Conservation (phyloP, 2,329 filamentous ascomycete species). For the Fusarium sacchari region DNA sequence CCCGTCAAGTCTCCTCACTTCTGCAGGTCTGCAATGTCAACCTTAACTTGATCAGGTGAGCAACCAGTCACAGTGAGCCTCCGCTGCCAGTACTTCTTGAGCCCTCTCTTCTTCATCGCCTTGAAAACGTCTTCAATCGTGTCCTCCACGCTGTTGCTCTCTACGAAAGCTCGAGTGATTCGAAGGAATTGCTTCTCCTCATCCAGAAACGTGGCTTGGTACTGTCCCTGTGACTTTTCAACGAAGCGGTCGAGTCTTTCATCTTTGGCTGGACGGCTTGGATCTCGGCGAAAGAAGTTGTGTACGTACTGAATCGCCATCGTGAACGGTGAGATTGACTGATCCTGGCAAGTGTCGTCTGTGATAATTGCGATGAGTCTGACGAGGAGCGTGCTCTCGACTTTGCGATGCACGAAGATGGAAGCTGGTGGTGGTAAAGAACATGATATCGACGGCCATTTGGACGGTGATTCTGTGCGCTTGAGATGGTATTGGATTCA, state of each 20-base stretch:
- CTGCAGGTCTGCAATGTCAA: background rate
- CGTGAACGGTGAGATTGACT: too few species aligned
- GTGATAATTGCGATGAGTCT: background rate
- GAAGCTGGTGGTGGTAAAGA: background rate
- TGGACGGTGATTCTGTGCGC: too few species aligned
- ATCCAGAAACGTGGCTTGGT: background rate
- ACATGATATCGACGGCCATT: fast-evolving
- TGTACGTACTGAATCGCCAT: background rate
- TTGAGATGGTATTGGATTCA: fast-evolving
- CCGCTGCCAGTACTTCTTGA: background rate
- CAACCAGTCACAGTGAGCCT: background rate
- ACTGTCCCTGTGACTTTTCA: background rate
- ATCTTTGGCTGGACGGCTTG: background rate
- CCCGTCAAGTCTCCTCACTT: background rate
- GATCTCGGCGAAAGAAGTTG: background rate
- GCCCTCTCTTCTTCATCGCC: background rate
- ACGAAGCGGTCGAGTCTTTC: background rate
- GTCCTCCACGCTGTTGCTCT: background rate
- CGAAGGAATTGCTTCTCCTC: background rate
- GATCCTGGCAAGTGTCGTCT: fast-evolving
- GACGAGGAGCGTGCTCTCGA: background rate
- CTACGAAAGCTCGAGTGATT: background rate
- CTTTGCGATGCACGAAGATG: too few species aligned
- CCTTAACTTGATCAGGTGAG: fast-evolving
- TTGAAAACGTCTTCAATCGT: background rate